Conservation (phyloP, 371 early-diverging fungal genomes). For the Dentiscutata heterogama region DNA sequence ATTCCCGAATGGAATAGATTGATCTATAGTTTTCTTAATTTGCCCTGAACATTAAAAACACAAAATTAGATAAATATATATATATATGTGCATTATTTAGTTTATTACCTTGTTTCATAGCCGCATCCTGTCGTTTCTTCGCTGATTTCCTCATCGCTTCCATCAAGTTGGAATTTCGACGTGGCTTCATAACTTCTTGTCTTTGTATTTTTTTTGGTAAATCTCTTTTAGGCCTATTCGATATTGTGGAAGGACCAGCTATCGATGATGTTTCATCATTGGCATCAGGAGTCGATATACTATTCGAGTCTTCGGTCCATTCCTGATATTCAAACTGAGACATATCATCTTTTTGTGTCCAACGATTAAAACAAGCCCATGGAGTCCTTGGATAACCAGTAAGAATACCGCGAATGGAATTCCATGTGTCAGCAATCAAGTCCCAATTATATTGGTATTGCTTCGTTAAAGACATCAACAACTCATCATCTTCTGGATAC, state of each 20-base stretch:
- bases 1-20: not conserved
- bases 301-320: not conserved
- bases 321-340: not conserved
- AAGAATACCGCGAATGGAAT: not conserved
- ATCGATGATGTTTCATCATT: not conserved
- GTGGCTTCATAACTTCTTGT: not conserved
- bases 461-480: constrained; percentile 10
- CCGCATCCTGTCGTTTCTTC: constrained; percentile 33
- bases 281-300: not conserved
- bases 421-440: constrained; percentile 26
- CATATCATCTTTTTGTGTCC: constrained; percentile 38
- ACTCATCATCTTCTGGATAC: constrained; percentile 35
- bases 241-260: not conserved
- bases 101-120: constrained; percentile 16
- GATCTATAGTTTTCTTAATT: constrained; percentile 28
- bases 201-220: constrained; percentile 11
- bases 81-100: not conserved
- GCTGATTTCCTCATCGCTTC: constrained; percentile 37
- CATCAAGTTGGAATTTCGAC: constrained; percentile 23
- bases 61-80: not conserved
- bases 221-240: not conserved
- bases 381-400: constrained; percentile 21
- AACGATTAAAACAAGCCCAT: constrained; percentile 25
- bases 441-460: constrained; percentile 28
- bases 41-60: constrained; percentile 9